Base-by-base conservation (phyloP, 192 early-diverging fungal genomes). In the Umbelopsis ramanniana region DNA sequence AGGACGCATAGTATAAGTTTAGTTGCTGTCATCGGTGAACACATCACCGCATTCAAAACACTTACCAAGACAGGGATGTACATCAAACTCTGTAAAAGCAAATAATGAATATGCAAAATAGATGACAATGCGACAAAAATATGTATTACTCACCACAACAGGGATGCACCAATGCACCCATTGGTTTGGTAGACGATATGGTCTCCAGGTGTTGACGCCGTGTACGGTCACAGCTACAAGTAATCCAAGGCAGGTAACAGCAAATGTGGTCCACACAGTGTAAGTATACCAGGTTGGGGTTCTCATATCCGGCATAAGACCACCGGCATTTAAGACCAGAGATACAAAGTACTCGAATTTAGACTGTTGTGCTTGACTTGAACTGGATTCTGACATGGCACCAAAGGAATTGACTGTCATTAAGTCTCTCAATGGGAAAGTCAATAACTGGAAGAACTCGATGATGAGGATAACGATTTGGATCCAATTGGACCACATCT, bases 381-480 rank as follows among this genome's bases (percentile, higher is more conserved):
- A 43, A 29, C 8, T 47, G 45, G 45, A 43, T 43, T 43, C 40
- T 5, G 40, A 52, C 21, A 37, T 37, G 17, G 52, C 35, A 9
- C 68, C 60, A 35, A 73, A 67, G 6, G 67, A 72, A 53, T 68
- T 72, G 43, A 75, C 74, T 0, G 71, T 69, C 60, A 92, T 74
- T 23, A 95, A 76, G 71, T 95, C 93, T 38, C 92, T 86, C 15
- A 92, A 80, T 10, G 92, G 92, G 53, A 93, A 95, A 10, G 91
- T 89, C 52, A 93, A 74, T 0, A 95, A 79, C 82, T 95, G 93
- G 22, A 95, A 60, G 68, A 95, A 92, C 72, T 95, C 93, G 23
- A 91, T 83, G 35, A 90, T 52, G 1, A 95, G 76, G 46, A 92
- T 91, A 6, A 75, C 73, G 17, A 93, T 83, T 74, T 95, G 92